Evolutionary conservation across 2,329 filamentous ascomycete species (phyloP), one percentile per base, ranked within the genome.

Genomic region (Zarea fungicola): DNA sequence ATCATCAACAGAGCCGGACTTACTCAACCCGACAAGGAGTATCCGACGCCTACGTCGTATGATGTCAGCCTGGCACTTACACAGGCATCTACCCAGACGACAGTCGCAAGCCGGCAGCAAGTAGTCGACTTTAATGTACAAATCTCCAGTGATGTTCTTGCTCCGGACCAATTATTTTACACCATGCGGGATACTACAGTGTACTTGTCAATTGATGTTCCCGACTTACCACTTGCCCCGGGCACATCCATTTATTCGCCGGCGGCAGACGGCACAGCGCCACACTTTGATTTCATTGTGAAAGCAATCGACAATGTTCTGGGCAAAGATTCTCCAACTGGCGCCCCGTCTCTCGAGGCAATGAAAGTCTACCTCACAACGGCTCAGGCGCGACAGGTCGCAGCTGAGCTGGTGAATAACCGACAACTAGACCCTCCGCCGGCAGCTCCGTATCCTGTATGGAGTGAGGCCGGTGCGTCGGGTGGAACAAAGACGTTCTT

Each of bases 391-490:
- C 18, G 31, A 28, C 36, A 42, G 16, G 16, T 48, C 28, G 46
- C 46, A 16, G 37, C 37, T 2, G 46, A 48, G 46, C 22, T 48
- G 13, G 29, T 32, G 5, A 42, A 29, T n/a, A 48, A 48, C 22
- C 36, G 46, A 13, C 31, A 42, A 13, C 46, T 48, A 11, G 46
- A 48, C 23, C 39, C 46, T 35, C 46, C 46, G 11, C 46, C 46
- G 11, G 7, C 21, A 13, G 29, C 46, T 9, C 46, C 46, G 3
- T 48, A 35, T 23, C 37, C 36, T 7, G 26, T 37, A 7, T 48
- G 31, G 22, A 19, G 26, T 29, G 11, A 9, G 10, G 6, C 7
- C 25, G 28, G 13, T 40, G n/a, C 10, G 3, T 11, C n/a, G n/a
- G 36, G 22, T 3, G 22, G 13, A 19, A 19, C 10, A 37, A 45